Conservation (phyloP, 257 asterid species). For the Solanum chiquidenum region DNA sequence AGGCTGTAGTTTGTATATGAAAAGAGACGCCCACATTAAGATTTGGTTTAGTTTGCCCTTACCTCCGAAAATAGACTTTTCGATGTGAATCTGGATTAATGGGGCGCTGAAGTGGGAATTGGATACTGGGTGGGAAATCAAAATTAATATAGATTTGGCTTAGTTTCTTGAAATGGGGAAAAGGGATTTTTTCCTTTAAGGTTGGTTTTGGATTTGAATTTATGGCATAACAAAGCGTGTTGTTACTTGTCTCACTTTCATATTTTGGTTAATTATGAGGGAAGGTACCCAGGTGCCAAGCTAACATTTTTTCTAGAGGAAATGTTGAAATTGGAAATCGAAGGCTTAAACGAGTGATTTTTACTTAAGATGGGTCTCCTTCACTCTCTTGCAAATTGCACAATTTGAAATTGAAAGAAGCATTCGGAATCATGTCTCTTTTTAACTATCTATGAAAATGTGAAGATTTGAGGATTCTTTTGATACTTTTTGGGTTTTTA, state of each 20-base stretch:
- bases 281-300: background rate
- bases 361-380: background rate
- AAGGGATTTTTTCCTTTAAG: background rate
- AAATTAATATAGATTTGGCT: background rate
- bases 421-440: background rate
- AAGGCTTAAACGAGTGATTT: background rate
- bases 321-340: background rate
- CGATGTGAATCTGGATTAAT: background rate
- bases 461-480: background rate
- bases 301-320: background rate
- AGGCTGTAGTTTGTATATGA: background rate
- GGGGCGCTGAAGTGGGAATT: background rate
- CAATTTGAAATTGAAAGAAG: background rate
- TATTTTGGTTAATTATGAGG: background rate
- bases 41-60: background rate
- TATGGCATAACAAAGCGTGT: background rate
- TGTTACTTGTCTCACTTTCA: background rate
- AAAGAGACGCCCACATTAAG: background rate
- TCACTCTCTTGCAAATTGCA: background rate
- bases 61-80: background rate
- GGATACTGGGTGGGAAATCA: background rate
- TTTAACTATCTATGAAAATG: background rate
- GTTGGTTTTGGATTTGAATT: background rate
- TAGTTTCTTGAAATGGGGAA: background rate
- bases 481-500: background rate